Evolutionary conservation across 176 grass and related monocot genomes (phyloP).

Genomic region (Urochloa ruziziensis): DNA sequence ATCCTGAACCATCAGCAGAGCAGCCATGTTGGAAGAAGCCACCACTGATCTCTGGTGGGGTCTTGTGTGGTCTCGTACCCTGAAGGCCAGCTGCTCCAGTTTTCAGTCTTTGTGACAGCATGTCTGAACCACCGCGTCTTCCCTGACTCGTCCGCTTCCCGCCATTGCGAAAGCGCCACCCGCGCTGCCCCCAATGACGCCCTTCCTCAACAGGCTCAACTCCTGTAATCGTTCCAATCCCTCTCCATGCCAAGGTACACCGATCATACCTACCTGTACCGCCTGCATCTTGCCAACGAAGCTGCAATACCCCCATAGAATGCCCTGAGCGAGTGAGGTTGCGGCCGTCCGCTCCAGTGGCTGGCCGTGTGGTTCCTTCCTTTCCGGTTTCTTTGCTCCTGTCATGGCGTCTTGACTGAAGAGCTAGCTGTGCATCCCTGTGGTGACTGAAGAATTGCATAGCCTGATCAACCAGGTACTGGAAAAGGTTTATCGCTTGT

Average conservation of each 20-base stretch:
- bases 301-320: neutral
- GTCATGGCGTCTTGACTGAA: neutral
- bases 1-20: neutral
- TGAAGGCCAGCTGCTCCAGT: constrained; percentile 23
- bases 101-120: constrained; percentile 18
- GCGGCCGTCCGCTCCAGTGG: neutral
- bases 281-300: neutral
- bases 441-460: neutral
- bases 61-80: constrained; percentile 6
- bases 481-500: neutral
- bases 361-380: neutral
- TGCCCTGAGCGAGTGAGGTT: neutral
- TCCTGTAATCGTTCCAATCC: neutral
- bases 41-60: neutral
- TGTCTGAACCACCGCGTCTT: constrained; percentile 28
- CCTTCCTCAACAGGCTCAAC: neutral
- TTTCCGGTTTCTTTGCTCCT: neutral
- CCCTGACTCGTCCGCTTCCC: neutral
- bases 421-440: neutral
- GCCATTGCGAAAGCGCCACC: constrained; percentile 37
- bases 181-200: constrained; percentile 16
- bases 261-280: neutral
- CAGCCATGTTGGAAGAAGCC: constrained; percentile 8
- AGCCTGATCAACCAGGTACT: neutral
- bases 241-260: neutral